Conservation (phyloP, 2,329 filamentous ascomycete genomes). For the Epichloe aotearoae region DNA sequence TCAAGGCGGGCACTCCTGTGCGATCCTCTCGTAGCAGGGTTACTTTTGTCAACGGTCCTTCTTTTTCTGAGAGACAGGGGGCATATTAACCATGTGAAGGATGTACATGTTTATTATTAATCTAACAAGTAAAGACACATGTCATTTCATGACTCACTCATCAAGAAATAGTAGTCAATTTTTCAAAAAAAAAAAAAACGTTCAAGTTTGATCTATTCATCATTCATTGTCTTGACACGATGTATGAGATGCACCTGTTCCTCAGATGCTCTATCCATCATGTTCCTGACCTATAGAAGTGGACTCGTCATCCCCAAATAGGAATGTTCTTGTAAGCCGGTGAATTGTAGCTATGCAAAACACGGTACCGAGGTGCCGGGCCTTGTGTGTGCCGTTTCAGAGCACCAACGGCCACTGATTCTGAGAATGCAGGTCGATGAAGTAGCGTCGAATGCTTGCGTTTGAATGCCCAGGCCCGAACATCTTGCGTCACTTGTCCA, state of each 20-base stretch:
- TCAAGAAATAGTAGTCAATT: no score
- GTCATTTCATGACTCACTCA: no score
- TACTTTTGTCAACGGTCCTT: conserved; percentile 29
- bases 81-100: conserved; percentile 29
- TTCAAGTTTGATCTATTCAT: no score
- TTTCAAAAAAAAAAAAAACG: no score
- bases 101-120: not conserved
- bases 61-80: conserved; percentile 30
- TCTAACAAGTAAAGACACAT: no score
- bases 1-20: conserved; percentile 36
- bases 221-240: no score
- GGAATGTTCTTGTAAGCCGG: conserved; percentile 41
- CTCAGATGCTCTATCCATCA: not conserved
- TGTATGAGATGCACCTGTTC: not conserved
- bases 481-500: not conserved
- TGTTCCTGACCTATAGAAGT: not conserved
- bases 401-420: not conserved
- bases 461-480: not conserved
- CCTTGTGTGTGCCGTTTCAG: conserved; percentile 4
- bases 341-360: conserved; percentile 46
- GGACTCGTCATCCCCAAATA: conserved; percentile 35
- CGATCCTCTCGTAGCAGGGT: conserved; percentile 35
- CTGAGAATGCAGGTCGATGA: conserved; percentile 5
- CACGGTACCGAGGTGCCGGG: conserved; percentile 33
- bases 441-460: conserved; percentile 6